Evolutionary conservation across 306 rosid genomes (phyloP), one percentile per base, ranked within the genome.

Genomic region (Mimosa bimucronata): DNA sequence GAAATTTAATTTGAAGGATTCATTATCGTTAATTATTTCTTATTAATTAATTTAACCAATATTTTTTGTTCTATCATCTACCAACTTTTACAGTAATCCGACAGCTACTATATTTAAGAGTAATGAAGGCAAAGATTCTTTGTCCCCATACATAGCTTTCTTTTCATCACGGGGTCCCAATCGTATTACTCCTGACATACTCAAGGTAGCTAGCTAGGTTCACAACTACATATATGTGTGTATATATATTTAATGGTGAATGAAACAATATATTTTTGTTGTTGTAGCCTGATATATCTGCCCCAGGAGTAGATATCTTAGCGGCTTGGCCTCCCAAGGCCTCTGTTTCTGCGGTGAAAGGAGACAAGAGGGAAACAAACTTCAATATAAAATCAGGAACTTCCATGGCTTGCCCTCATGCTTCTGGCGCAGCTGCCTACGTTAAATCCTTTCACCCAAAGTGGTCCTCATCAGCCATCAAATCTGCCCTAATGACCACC

Each of bases 361-460:
- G 4, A 0, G 86, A 86, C 46, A 2, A 28, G 1, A 86, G 84
- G 66, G 4, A 0, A 60, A 2, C 9, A 0, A 9, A 34, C 0
- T 82, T 4, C 45, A 74, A 80, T n/a, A 64, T 86, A 12, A 1
- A 19, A 3, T 74, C 86, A 0, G 88, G 90, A 23, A 77, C 90
- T 41, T 87, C 90, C 66, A 84, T 84, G 90, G 80, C 90, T 1
- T 87, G 90, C 42, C 90, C 83, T 15, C 88, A 84, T 73, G 86
- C 75, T 18, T 9, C 84, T 0, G 84, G 28, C 2, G 78, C 25
- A 1, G 88, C 83, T 7, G 86, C 90, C 31, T 84, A 87, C 11
- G 53, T 85, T 28, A 88, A 85, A 29, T 88, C 88, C 0, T 75
- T 85, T 15, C 80, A 88, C 18, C 89, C 81, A 0, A 50, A 53